phyloP scores from a whole-genome alignment of 176 grass and related monocot species.

The Pontederia crassipes region DNA sequence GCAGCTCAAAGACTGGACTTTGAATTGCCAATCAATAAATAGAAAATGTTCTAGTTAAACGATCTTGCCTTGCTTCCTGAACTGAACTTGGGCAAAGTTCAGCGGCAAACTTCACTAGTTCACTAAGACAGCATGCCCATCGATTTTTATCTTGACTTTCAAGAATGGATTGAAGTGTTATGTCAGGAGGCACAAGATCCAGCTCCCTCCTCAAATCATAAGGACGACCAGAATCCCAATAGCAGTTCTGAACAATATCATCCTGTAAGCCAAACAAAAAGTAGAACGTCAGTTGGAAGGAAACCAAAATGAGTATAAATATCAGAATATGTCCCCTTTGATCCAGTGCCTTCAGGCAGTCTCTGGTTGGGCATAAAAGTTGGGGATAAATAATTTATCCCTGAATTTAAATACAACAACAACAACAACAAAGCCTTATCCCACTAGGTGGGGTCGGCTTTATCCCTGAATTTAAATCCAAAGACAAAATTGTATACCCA shows the following conservation, averaged over 20 bases:
- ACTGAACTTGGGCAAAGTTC: slow-evolving; percentile 88
- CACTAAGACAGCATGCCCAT: slow-evolving; percentile 96
- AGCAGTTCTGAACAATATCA: slow-evolving; percentile 95
- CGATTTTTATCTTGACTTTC: slow-evolving; percentile 79
- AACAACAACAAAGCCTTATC: no score
- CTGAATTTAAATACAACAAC: no score
- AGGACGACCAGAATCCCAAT: slow-evolving; percentile 86
- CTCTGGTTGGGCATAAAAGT: no score
- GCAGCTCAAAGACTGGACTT: no score
- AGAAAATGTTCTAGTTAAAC: not conserved
- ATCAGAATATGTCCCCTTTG: not conserved
- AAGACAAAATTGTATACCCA: no score
- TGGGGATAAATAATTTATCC: no score
- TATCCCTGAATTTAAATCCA: no score
- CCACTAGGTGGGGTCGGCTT: no score
- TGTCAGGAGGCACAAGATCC: slow-evolving; percentile 81
- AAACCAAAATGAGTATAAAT: not conserved
- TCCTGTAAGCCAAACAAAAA: slow-evolving; percentile 46
- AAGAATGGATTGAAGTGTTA: slow-evolving; percentile 94
- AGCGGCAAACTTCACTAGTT: slow-evolving; percentile 84
- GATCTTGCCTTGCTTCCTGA: slow-evolving; percentile 73
- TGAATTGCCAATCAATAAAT: slow-evolving; percentile 1
- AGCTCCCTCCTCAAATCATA: slow-evolving; percentile 91
- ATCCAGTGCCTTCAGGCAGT: not conserved
- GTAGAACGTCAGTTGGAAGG: not conserved